phyloP scores from a whole-genome alignment of 1,139 yeast genomes.

The Geotrichum europaeum region DNA sequence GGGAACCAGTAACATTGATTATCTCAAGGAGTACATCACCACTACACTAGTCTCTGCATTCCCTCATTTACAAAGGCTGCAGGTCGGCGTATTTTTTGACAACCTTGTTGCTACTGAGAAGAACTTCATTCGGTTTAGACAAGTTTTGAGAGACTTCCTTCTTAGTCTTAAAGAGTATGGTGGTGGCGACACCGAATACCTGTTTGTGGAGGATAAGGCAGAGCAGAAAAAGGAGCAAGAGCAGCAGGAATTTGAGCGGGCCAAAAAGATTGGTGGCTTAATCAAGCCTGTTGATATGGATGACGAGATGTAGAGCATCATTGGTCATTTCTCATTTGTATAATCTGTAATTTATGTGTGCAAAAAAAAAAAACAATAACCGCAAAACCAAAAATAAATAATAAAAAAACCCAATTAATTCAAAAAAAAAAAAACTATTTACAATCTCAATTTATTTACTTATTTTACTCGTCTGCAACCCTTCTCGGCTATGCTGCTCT shows the following conservation, averaged over 20 bases:
- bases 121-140: constrained; percentile 72
- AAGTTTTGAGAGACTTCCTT: constrained; percentile 87
- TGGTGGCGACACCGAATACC: constrained; percentile 65
- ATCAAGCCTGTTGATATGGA: constrained; percentile 96
- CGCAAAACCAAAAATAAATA: neutral
- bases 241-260: constrained; percentile 68
- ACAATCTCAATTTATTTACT: constrained; percentile 6
- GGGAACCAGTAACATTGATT: constrained; percentile 78
- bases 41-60: constrained; percentile 80
- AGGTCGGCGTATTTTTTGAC: constrained; percentile 71
- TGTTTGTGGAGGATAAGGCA: constrained; percentile 92
- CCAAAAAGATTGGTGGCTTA: constrained; percentile 85
- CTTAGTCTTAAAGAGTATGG: constrained; percentile 95
- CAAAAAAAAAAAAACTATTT: neutral
- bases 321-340: neutral
- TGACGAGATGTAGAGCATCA: constrained; percentile 34
- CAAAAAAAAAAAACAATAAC: neutral
- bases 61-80: constrained; percentile 81
- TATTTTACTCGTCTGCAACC: neutral
- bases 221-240: constrained; percentile 64
- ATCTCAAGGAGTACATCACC: constrained; percentile 74
- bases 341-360: neutral
- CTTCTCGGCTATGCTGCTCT: neutral
- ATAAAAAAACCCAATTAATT: neutral
- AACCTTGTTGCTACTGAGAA: constrained; percentile 66